phyloP scores from a whole-genome alignment of 1,284 basidiomycete species.

The Austroboletus novae-zelandiae region DNA sequence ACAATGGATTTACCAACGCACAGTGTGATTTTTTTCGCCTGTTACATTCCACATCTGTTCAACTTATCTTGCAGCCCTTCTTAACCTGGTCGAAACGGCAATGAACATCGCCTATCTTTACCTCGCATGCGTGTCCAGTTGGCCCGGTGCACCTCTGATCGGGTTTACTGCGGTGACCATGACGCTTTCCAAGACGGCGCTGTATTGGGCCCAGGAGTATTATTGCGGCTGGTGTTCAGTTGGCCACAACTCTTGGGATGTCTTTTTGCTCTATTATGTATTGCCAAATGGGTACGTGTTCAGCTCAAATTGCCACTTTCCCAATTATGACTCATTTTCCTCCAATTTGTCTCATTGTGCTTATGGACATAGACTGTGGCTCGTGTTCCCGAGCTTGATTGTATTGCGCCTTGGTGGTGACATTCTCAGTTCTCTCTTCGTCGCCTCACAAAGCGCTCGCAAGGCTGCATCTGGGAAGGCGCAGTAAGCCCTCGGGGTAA shows the following conservation, averaged over 20 bases:
- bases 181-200: constrained; percentile 81
- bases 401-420: constrained; percentile 55
- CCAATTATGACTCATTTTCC: background rate
- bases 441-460: constrained; percentile 29
- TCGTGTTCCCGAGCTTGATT: constrained; percentile 65
- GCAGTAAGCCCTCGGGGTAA: constrained; percentile 3
- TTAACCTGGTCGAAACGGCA: constrained; percentile 80
- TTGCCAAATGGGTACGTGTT: constrained; percentile 73
- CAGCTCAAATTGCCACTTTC: background rate
- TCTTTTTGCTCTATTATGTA: constrained; percentile 65
- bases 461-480: constrained; percentile 21
- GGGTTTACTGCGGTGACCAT: constrained; percentile 72
- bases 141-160: constrained; percentile 66
- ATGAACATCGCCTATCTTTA: constrained; percentile 79
- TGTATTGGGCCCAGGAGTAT: constrained; percentile 82
- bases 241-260: constrained; percentile 67
- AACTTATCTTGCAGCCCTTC: constrained; percentile 46
- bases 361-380: constrained; percentile 56
- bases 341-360: background rate
- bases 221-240: constrained; percentile 69
- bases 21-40: constrained; percentile 56
- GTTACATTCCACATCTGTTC: background rate
- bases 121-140: constrained; percentile 59
- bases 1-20: constrained; percentile 84
- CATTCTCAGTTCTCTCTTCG: constrained; percentile 44